These are phyloP conservation scores for Lasiosphaeria hispida DNA, from an alignment of 495 filamentous ascomycete genomes.

Conservation along the genomic window DNA sequence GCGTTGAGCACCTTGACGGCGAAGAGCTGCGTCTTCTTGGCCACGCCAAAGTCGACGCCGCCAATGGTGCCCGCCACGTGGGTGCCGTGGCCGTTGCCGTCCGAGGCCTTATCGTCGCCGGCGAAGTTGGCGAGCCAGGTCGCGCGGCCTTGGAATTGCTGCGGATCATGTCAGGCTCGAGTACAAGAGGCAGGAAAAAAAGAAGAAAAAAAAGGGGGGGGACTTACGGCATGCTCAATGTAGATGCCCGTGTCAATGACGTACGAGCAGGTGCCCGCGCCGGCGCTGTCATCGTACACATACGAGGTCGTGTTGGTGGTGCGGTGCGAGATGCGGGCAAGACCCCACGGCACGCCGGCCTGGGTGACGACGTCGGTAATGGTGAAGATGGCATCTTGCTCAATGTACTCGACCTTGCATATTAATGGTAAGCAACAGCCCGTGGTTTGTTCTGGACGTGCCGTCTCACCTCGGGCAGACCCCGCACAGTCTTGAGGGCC, in stretches of 20 bases:
- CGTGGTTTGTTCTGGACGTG: too few relatives aligned
- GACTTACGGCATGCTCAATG: slow-evolving; percentile 43
- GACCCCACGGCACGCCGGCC: slow-evolving; percentile 55
- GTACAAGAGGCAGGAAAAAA: not conserved
- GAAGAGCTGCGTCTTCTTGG: slow-evolving; percentile 61
- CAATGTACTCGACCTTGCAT: slow-evolving; percentile 48
- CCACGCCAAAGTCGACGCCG: slow-evolving; percentile 59
- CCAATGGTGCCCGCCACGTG: slow-evolving; percentile 66
- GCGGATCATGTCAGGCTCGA: not conserved
- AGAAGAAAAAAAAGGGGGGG: slow-evolving; percentile 23
- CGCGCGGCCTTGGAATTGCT: slow-evolving; percentile 58
- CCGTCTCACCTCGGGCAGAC: slow-evolving; percentile 38
- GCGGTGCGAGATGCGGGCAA: slow-evolving; percentile 57
- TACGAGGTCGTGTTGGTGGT: slow-evolving; percentile 47
- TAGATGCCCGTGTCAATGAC: slow-evolving; percentile 62
- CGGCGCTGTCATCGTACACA: slow-evolving; percentile 58
- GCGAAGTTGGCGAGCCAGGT: slow-evolving; percentile 39
- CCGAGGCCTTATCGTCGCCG: slow-evolving; percentile 30
- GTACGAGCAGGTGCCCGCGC: slow-evolving; percentile 57
- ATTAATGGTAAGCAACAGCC: not conserved
- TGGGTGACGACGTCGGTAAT: slow-evolving; percentile 46
- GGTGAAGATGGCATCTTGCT: slow-evolving; percentile 46
- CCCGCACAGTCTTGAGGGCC: slow-evolving; percentile 40
- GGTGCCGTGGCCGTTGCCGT: slow-evolving; percentile 55
- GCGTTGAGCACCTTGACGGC: slow-evolving; percentile 66